These are phyloP conservation scores for Setaria italica DNA, from an alignment of 202 grass and related monocot genomes.

Conservation along the genomic window DNA sequence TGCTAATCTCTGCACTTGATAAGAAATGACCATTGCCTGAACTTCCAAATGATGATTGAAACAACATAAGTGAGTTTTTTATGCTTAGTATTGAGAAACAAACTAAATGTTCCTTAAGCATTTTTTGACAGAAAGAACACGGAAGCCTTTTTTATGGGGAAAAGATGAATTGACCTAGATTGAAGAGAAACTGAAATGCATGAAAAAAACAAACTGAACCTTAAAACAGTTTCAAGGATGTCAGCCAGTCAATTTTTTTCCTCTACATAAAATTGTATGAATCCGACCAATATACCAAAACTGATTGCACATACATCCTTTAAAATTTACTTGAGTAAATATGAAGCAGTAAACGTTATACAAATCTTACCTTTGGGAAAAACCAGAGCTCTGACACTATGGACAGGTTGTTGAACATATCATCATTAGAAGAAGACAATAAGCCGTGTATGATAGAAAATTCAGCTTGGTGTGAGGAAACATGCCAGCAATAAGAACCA, in stretches of 20 bases:
- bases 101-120: slow-evolving; percentile 23
- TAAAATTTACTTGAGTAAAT: slow-evolving; percentile 17
- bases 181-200: slow-evolving; percentile 20
- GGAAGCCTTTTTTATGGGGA: not conserved
- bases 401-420: not conserved
- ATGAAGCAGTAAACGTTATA: not conserved
- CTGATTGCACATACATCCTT: not conserved
- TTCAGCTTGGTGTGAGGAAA: slow-evolving; percentile 46
- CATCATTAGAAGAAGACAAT: slow-evolving; percentile 19
- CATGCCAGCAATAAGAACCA: slow-evolving; percentile 46
- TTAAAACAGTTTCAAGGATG: slow-evolving; percentile 1
- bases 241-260: not conserved
- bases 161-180: not conserved
- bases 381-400: not conserved
- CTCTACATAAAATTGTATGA: slow-evolving; percentile 6
- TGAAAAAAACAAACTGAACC: slow-evolving; percentile 19
- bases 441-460: slow-evolving; percentile 25
- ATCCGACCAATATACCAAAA: not conserved
- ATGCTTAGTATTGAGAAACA: slow-evolving; percentile 30
- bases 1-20: slow-evolving; percentile 49
- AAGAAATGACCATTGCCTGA: slow-evolving; percentile 48
- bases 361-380: slow-evolving; percentile 43
- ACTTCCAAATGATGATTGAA: slow-evolving; percentile 34
- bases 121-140: slow-evolving; percentile 4
- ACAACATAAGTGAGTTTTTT: slow-evolving; percentile 4